Base-by-base conservation (phyloP, 2,329 filamentous ascomycete genomes). In the Pyrenochaeta sp. region DNA sequence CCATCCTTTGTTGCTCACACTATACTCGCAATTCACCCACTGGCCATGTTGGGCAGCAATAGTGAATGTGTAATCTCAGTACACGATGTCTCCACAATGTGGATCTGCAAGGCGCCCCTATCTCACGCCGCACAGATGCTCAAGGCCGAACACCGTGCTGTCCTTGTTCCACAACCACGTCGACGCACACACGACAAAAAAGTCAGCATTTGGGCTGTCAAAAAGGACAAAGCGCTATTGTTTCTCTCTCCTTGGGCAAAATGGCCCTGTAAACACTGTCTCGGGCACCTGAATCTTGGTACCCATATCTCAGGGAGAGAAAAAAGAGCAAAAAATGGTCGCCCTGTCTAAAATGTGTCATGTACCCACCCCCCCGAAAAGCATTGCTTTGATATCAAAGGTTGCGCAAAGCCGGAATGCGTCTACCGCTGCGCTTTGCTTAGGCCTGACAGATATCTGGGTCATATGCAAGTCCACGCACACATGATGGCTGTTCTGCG, bases 21-120 rank as follows among this genome's bases (percentile, higher is more conserved):
- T 37, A 3, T 41, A 2, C 6, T 41, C 7, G 23, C 7, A 6
- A 4, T 29, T n/a, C 32, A 41, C 39, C 23, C 39, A 41, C 39
- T 27, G 39, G 29, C 39, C 39, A 41, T n/a, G 39, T 41, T 41
- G 39, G 39, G 39, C 39, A 41, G 39, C 39, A 29, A 41, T 17
- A n/a, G 39, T 41, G 21, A 29, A 17, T 41, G 12, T 37, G 7
- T n/a, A 9, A 7, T 14, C 10, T 10, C 10, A 17, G 15, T 18
- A 37, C 35, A n/a, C 35, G 20, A 20, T 18, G 3, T 20, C 17
- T 7, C 20, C 17, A 37, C 3, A n/a, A 20, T 36, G 12, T 10
- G 35, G 7, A 37, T 37, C 7, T 37, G 15, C 35, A 37, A 37
- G 33, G 18, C 14, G n/a, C 39, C 23, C 39, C 20, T 41, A 41